Percentiles rank a stretch among this genome's conserved stretches.
These are phyloP conservation scores for Alternaria tenuissima DNA, from an alignment of 2,329 filamentous ascomycete species.

Conservation along the genomic window DNA sequence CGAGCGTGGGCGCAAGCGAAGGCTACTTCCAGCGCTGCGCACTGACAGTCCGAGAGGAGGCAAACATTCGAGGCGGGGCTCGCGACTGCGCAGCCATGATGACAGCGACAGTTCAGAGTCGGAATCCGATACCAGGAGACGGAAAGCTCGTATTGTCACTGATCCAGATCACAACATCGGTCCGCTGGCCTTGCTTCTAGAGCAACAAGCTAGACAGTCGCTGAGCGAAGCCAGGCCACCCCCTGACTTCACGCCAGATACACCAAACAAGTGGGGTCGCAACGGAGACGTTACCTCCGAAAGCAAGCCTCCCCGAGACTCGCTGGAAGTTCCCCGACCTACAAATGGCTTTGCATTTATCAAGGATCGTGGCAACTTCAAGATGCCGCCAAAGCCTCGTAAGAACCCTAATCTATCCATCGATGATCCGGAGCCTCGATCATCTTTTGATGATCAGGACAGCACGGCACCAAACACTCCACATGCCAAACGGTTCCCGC, in stretches of 20 bases:
- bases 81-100: slow-evolving; percentile 37
- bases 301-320: slow-evolving; percentile 28
- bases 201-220: slow-evolving; percentile 52
- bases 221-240: slow-evolving; percentile 43
- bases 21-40: slow-evolving; percentile 42
- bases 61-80: slow-evolving; percentile 41
- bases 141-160: slow-evolving; percentile 61
- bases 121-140: slow-evolving; percentile 59
- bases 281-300: slow-evolving; percentile 31
- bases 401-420: slow-evolving; percentile 27
- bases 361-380: slow-evolving; percentile 30
- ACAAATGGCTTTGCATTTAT: slow-evolving; percentile 30
- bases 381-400: slow-evolving; percentile 30
- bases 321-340: slow-evolving; percentile 33
- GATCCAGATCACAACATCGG: slow-evolving; percentile 55
- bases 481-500: slow-evolving; percentile 39
- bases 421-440: slow-evolving; percentile 46
- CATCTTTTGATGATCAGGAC: slow-evolving; percentile 50
- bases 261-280: slow-evolving; percentile 51
- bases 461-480: slow-evolving; percentile 52
- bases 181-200: slow-evolving; percentile 57
- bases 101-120: slow-evolving; percentile 46
- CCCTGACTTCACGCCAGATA: slow-evolving; percentile 53
- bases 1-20: slow-evolving; percentile 49
- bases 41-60: slow-evolving; percentile 44